Conservation (phyloP, 495 filamentous ascomycete species). For the Penicilliopsis zonata region DNA sequence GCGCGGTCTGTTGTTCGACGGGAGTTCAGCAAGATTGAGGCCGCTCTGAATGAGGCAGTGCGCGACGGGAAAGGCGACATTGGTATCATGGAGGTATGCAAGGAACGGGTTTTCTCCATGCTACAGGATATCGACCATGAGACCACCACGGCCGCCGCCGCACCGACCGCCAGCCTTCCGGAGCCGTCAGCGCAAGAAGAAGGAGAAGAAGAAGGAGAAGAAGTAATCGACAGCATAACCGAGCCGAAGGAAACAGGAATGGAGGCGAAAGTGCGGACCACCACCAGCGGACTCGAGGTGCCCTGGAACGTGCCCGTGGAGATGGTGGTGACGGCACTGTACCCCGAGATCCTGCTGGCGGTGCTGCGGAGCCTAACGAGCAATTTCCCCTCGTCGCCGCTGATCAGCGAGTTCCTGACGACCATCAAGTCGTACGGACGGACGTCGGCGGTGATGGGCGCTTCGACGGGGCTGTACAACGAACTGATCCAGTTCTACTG, state of each 20-base stretch:
- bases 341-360: slow-evolving; percentile 50
- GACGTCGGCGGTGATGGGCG: slow-evolving; percentile 59
- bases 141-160: slow-evolving; percentile 3
- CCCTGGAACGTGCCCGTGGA: slow-evolving; percentile 28
- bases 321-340: slow-evolving; percentile 51
- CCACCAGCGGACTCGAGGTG: slow-evolving; percentile 10
- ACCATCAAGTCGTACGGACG: slow-evolving; percentile 59
- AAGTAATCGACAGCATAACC: slow-evolving; percentile 3
- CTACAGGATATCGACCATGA: slow-evolving; percentile 31
- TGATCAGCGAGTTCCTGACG: slow-evolving; percentile 52
- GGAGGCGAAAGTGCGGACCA: slow-evolving; percentile 1
- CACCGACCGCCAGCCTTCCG: slow-evolving; percentile 1
- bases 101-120: slow-evolving; percentile 56
- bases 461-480: slow-evolving; percentile 63
- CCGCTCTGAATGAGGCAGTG: slow-evolving; percentile 14
- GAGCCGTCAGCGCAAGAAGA: slow-evolving; percentile 7
- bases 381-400: slow-evolving; percentile 46
- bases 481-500: slow-evolving; percentile 55
- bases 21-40: slow-evolving; percentile 17
- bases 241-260: slow-evolving; percentile 4
- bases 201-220: slow-evolving; percentile 7
- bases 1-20: slow-evolving; percentile 16
- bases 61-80: slow-evolving; percentile 44
- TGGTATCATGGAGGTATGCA: slow-evolving; percentile 60
- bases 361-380: slow-evolving; percentile 52